These are phyloP conservation scores for Saxophila tyrrhenica DNA, from an alignment of 495 filamentous ascomycete genomes.

Conservation along the genomic window DNA sequence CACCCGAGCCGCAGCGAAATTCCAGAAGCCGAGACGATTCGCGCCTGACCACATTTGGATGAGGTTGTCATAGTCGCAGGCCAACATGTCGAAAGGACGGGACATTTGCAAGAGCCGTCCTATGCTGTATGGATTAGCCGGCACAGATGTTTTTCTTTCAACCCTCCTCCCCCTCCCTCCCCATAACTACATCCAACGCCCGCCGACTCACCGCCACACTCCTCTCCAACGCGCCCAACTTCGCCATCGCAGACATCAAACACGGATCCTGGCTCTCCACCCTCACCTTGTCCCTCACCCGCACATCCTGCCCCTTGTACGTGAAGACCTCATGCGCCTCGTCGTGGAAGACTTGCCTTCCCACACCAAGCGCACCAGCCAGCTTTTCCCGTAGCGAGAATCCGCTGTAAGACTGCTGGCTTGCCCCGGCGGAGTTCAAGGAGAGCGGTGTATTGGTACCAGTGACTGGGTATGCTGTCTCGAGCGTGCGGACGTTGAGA, in stretches of 20 bases:
- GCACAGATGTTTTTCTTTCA: not conserved
- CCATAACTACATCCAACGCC: slow-evolving; percentile 74
- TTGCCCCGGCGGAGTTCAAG: slow-evolving; percentile 44
- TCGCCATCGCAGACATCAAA: slow-evolving; percentile 75
- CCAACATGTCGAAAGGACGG: too few relatives aligned
- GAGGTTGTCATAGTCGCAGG: too few relatives aligned
- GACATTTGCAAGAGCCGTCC: too few relatives aligned
- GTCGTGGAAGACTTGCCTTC: slow-evolving; percentile 44
- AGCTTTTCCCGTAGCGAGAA: slow-evolving; percentile 49
- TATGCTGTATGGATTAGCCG: not conserved
- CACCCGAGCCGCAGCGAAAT: too few relatives aligned
- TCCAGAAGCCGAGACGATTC: too few relatives aligned
- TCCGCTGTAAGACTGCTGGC: slow-evolving; percentile 36
- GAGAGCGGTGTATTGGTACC: slow-evolving; percentile 30
- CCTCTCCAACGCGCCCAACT: slow-evolving; percentile 71
- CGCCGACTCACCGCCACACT: slow-evolving; percentile 54
- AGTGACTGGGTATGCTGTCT: slow-evolving; percentile 38
- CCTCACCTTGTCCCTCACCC: slow-evolving; percentile 76
- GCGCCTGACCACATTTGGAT: too few relatives aligned
- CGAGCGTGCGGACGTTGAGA: slow-evolving; percentile 68
- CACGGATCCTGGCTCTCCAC: slow-evolving; percentile 89
- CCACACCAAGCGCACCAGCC: slow-evolving; percentile 44
- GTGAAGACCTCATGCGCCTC: slow-evolving; percentile 64
- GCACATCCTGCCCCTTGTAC: slow-evolving; percentile 56
- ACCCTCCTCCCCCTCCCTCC: slow-evolving; percentile 34